Percentiles rank a stretch among this genome's conserved stretches.
Conservation (phyloP, 345 rosid species). For the Mangifera indica region DNA sequence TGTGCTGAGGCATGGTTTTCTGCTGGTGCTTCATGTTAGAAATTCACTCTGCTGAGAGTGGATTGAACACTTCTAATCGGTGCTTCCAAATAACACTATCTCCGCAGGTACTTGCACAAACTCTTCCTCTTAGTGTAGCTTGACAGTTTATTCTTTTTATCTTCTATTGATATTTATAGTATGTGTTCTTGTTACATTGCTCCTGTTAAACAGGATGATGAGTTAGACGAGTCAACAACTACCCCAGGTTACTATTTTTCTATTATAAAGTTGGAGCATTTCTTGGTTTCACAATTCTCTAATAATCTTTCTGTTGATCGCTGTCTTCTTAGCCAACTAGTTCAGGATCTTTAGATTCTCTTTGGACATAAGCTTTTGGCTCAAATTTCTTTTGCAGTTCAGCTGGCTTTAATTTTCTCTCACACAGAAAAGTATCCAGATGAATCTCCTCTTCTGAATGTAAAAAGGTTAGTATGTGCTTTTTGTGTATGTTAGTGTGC, state of each 20-base stretch:
- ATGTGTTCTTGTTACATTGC: too few relatives aligned
- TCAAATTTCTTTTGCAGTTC: conserved; percentile 57
- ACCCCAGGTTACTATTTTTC: conserved; percentile 59
- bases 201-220: conserved; percentile 63
- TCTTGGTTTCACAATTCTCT: conserved; percentile 11
- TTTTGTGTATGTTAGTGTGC: not conserved
- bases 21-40: conserved; percentile 41
- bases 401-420: conserved; percentile 78
- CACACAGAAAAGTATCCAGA: conserved; percentile 93
- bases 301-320: not conserved
- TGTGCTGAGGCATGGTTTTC: conserved; percentile 14
- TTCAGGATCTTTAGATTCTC: conserved; percentile 9
- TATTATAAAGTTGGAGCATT: not conserved
- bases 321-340: not conserved
- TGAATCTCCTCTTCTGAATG: conserved; percentile 77
- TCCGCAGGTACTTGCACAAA: conserved; percentile 60
- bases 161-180: conserved; percentile 8
- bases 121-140: not conserved
- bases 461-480: conserved; percentile 55
- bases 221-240: conserved; percentile 53
- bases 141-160: not conserved
- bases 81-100: conserved; percentile 76
- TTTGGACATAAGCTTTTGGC: conserved; percentile 18
- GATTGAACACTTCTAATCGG: conserved; percentile 76
- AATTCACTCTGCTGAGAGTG: conserved; percentile 87